Evolutionary conservation across 257 asterid genomes (phyloP), one percentile per base, ranked within the genome.

Genomic region (Nicotiana sylvestris): DNA sequence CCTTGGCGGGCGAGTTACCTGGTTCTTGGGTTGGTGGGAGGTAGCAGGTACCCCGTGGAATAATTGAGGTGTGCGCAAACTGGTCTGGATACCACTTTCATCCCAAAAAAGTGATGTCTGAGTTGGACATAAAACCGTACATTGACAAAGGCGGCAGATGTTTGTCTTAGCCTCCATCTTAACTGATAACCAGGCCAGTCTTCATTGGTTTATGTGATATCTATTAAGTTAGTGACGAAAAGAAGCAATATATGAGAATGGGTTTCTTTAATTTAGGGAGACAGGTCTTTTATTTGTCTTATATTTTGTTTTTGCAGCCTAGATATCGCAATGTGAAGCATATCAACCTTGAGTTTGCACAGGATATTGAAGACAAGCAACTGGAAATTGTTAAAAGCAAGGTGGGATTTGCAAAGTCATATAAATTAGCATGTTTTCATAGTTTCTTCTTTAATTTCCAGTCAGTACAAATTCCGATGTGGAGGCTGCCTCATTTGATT

Each of bases 341-440:
- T 80, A 88, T 96, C 85, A 93, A 85, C 91, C 98, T 96, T 61
- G 99, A 96, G 90, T 96, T 96, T 78, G 92, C 95, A 55, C 97
- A 89, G 55, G 96, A 92, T 85, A 85, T 94, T 81, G 98, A 94
- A 85, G 99, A 94, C 87, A 86, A 70, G 84, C 95, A 94, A 88
- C 92, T 96, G 69, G 91, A 93, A 84, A 84, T 82, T 57, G 87
- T 94, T 66, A 94, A 88, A 82, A 88, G 72, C 84, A 90, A 91
- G 98, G 99, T 94, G 81, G 67, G 35, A 32, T 76, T 69, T 1
- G 37, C 9, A 0, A 43, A 43, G 60, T 43, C 60, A 72, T 57
- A 72, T 18, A 39, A n/a, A 72, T 46, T 43, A 72, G 37, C 33
- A 70, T 43, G 60, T 70, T 43, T 29, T 65, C 43, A 39, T 4